Evolutionary conservation across 805 yeast genomes (phyloP), one percentile per base, ranked within the genome.

Genomic region (Candida golubevii): DNA sequence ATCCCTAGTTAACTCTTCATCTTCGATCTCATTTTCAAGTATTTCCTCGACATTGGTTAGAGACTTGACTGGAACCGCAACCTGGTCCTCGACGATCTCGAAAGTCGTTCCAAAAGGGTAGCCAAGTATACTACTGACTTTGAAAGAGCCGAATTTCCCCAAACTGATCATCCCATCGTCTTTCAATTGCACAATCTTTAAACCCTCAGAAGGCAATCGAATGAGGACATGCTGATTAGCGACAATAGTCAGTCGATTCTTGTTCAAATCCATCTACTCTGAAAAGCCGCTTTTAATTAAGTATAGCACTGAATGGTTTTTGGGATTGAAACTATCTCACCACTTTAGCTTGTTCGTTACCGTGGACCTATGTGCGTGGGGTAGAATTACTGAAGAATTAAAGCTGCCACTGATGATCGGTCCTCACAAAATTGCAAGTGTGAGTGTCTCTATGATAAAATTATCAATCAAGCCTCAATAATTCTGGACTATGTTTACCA

Each of bases 111-210:
- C 99, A 57, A 78, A 85, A 6, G 89, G 85, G 55, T 73, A 82
- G 3, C 97, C 97, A 34, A 91, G 62, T 10, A 91, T 75, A 41
- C 79, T 84, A 50, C 82, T 79, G 2, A 85, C 88, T 28, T 75
- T 67, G 61, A 93, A 93, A 0, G 84, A 72, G 14, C 99, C 99
- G 64, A 91, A 93, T 61, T 93, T 91, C 1, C 99, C 99, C 51
- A 93, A 72, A 44, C 80, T 79, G 14, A 93, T 75, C 9, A 76
- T 61, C 0, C 83, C 80, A 29, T 77, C 80, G 4, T 78, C 73
- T 39, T 72, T 75, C 47, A 90, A 67, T 53, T 82, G 79, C n/a
- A 85, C 80, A 33, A 90, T 74, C 59, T 87, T 83, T 57, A 82
- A 62, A 45, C 86, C 85, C 41, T 82, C 86, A 1, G 97, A 88